A percentile compares a stretch with the other conserved stretches of the same genome.
Conservation (phyloP, 768 basidiomycete genomes). For the Agaricus subrufescens region DNA sequence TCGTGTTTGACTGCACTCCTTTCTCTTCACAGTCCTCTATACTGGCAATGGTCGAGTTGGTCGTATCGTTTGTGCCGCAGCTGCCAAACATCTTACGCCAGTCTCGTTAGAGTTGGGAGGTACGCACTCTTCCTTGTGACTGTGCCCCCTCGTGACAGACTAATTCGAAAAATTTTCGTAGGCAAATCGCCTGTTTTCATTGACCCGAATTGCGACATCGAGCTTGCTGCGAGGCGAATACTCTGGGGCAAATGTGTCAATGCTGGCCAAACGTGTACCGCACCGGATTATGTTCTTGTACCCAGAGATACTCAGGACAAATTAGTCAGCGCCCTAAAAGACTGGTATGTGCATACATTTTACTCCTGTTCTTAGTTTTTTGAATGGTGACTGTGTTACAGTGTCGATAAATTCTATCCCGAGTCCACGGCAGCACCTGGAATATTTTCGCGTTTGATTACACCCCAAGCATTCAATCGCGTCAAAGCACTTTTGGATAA, state of each 20-base stretch:
- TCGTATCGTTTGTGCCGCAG: slow-evolving; percentile 64
- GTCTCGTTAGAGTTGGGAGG: slow-evolving; percentile 43
- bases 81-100: slow-evolving; percentile 73
- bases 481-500: slow-evolving; percentile 57
- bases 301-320: slow-evolving; percentile 39
- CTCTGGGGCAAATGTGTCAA: slow-evolving; percentile 82
- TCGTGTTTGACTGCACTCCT: neutral
- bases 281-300: slow-evolving; percentile 54
- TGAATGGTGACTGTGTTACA: slow-evolving; percentile 16
- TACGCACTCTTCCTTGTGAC: slow-evolving; percentile 12
- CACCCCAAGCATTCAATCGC: slow-evolving; percentile 41
- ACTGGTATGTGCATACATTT: slow-evolving; percentile 26
- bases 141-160: neutral
- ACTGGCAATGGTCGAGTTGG: slow-evolving; percentile 64
- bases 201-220: slow-evolving; percentile 64
- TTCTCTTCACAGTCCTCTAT: slow-evolving; percentile 44
- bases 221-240: slow-evolving; percentile 62
- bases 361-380: neutral
- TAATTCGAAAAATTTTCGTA: neutral
- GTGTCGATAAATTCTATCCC: slow-evolving; percentile 54
- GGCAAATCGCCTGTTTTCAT: slow-evolving; percentile 77
- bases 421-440: slow-evolving; percentile 41
- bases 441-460: slow-evolving; percentile 49
- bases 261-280: slow-evolving; percentile 72
- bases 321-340: slow-evolving; percentile 40